Evolutionary conservation across 176 grass and related monocot species (phyloP), one percentile per base, ranked within the genome.

Genomic region (Puccinellia tenuiflora): DNA sequence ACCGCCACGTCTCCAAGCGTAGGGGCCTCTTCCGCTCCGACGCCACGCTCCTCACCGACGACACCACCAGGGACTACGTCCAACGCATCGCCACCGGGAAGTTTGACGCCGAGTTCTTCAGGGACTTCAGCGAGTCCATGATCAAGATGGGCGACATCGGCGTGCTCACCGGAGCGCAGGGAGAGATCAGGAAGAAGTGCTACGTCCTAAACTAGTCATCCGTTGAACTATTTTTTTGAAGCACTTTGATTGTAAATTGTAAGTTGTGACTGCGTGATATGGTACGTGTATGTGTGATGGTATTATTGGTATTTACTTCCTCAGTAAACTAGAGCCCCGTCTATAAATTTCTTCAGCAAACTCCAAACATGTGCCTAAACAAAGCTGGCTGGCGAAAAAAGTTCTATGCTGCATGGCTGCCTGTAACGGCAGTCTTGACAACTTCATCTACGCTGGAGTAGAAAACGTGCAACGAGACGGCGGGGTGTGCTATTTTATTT

Each of bases 101-200:
- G n/a, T 73, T 50, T 43, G 70, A 73, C 16, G 16, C 15, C 16
- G 43, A 48, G 14, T 73, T 73, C 42, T 73, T 73, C 16, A 72
- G 29, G n/a, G 84, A 67, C 28, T 85, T 85, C 76, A 77, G 76
- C 21, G 30, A 12, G 20, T 55, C 76, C n/a, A 79, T 85, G 77
- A 34, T 86, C 4, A 86, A 86, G 84, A 86, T 86, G 84, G 84
- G 84, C 54, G 26, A 39, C 2, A 12, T 80, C 12, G 67, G 57
- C 17, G 77, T 86, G 53, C 76, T 86, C 76, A 86, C 84, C n/a
- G 76, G 84, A 0, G 1, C 34, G 2, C 15, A 72, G 53, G 84
- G 84, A 0, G 76, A 86, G 53, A 79, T 86, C 66, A 79, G 84
- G 53, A 68, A 86, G 9, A 79, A 85, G 28, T 83, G 81, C 20